Evolutionary conservation across 1,284 basidiomycete genomes (phyloP), one percentile per base, ranked within the genome.

Genomic region (Papiliotrema nemorosa): DNA sequence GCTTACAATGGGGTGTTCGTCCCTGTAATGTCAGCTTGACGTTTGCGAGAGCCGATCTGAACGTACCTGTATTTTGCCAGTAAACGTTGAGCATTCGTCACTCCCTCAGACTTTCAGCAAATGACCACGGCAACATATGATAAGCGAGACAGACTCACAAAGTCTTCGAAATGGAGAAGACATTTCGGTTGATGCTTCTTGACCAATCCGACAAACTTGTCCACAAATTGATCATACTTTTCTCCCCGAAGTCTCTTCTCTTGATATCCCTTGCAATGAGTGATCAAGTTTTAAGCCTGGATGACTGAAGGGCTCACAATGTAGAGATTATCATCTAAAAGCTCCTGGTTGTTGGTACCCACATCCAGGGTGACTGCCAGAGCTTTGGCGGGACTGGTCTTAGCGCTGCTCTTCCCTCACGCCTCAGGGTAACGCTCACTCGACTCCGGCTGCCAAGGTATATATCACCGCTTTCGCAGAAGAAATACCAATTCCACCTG

Each of bases 381-480:
- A 1, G 84, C 57, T 44, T 60, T 63, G n/a, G 63, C 49, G 1
- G 65, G 65, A 41, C 62, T 60, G 25, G 5, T 13, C n/a, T 47
- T 26, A 35, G 39, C 26, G 20, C 21, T 31, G 36, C 16, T 29
- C 5, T 9, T 4, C 2, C 12, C 3, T 3, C 5, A 25, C 4
- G 14, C 18, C 18, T 33, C 13, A 5, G 16, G 38, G 29, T 31
- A 14, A 7, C 16, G 54, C 64, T 54, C 38, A 67, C 64, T 90
- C 80, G 41, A 92, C 81, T 10, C 88, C 87, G 33, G 83, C 88
- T 33, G 89, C 82, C 26, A 89, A 77, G 0, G 85, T 85, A 65
- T 91, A 90, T 33, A 92, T 84, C 12, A 81, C 85, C 18, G 65
- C 67, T 45, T 67, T 67, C 13, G 89, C 88, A 5, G 86, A 82